These are phyloP conservation scores for Coemansia sp. DNA, from an alignment of 192 early-diverging fungal species.

Conservation along the genomic window DNA sequence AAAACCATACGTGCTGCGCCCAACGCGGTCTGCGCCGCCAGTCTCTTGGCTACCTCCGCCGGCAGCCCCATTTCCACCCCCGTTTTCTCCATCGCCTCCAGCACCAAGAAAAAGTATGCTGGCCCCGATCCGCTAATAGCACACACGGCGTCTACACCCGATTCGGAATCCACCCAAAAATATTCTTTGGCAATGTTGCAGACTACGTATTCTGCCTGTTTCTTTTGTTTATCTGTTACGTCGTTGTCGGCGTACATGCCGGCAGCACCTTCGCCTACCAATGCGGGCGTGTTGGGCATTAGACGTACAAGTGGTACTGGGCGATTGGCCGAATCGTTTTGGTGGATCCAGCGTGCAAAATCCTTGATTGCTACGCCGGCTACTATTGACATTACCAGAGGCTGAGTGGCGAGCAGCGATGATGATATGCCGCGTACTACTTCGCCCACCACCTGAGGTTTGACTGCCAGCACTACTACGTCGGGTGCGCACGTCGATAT, in stretches of 20 bases:
- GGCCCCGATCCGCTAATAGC: slow-evolving; percentile 91
- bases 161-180: slow-evolving; percentile 81
- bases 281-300: slow-evolving; percentile 97
- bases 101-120: slow-evolving; percentile 92
- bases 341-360: slow-evolving; percentile 70
- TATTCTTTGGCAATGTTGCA: slow-evolving; percentile 73
- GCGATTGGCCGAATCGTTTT: slow-evolving; percentile 15
- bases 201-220: slow-evolving; percentile 68
- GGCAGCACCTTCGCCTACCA: slow-evolving; percentile 83
- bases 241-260: slow-evolving; percentile 72
- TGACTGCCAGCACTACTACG: slow-evolving; percentile 85
- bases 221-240: slow-evolving; percentile 63
- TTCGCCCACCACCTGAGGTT: slow-evolving; percentile 80
- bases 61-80: slow-evolving; percentile 74
- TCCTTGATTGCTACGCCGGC: slow-evolving; percentile 81
- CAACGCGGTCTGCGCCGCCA: slow-evolving; percentile 89
- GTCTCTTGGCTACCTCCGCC: slow-evolving; percentile 66
- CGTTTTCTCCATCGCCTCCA: slow-evolving; percentile 85
- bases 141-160: slow-evolving; percentile 82
- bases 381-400: slow-evolving; percentile 84
- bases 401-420: slow-evolving; percentile 56
- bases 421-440: slow-evolving; percentile 64
- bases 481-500: slow-evolving; percentile 36
- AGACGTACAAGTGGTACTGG: slow-evolving; percentile 68
- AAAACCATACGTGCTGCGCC: slow-evolving; percentile 88